Evolutionary conservation across 208 protist genomes (phyloP).

Genomic region (Acanthamoeba royreba): DNA sequence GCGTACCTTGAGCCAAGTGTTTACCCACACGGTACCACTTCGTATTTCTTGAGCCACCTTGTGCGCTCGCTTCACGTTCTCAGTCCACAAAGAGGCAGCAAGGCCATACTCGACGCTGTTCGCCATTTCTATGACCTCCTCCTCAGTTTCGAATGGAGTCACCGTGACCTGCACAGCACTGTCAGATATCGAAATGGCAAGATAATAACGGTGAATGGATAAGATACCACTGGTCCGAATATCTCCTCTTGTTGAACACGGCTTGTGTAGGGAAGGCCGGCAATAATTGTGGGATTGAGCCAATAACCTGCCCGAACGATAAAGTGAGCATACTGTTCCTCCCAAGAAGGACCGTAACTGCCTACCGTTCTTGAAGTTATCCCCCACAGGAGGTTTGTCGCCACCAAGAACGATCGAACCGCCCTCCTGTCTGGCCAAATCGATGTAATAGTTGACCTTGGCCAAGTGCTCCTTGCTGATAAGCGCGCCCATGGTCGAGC

Average conservation of each 20-base stretch:
- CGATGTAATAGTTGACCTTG: slow-evolving; percentile 70
- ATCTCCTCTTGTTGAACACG: slow-evolving; percentile 69
- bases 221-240: slow-evolving; percentile 66
- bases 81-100: slow-evolving; percentile 69
- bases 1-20: slow-evolving; percentile 70
- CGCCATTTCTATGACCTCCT: slow-evolving; percentile 65
- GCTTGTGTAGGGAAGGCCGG: neutral
- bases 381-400: neutral
- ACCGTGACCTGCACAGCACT: slow-evolving; percentile 36
- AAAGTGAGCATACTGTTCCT: neutral
- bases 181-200: neutral
- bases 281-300: slow-evolving; percentile 67
- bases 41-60: slow-evolving; percentile 60
- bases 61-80: slow-evolving; percentile 56
- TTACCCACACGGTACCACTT: slow-evolving; percentile 70
- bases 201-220: neutral
- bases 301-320: slow-evolving; percentile 56
- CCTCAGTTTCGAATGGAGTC: slow-evolving; percentile 61
- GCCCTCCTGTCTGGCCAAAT: slow-evolving; percentile 67
- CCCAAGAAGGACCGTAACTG: neutral
- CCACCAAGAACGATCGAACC: slow-evolving; percentile 65
- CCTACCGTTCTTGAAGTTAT: neutral
- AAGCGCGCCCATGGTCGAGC: slow-evolving; percentile 62
- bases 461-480: slow-evolving; percentile 56
- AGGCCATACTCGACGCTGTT: slow-evolving; percentile 78